Conservation (phyloP, 2,329 filamentous ascomycete genomes). For the Ophiocordyceps sinensis region DNA sequence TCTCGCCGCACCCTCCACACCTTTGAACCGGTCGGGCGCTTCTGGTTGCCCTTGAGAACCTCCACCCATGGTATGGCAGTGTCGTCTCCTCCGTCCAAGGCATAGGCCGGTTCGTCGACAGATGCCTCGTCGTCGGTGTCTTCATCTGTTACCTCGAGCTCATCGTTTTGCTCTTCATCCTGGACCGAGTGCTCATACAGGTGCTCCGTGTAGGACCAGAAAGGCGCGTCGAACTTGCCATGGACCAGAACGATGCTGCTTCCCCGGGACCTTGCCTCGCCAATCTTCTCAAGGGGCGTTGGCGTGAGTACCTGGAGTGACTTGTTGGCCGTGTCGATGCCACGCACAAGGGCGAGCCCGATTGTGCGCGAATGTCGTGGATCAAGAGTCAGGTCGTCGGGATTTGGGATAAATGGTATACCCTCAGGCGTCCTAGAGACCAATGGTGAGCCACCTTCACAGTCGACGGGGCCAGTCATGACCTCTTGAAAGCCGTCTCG, state of each 20-base stretch:
- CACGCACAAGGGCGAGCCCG: constrained; percentile 55
- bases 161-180: constrained; percentile 14
- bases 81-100: constrained; percentile 8
- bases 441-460: constrained; percentile 1
- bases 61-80: constrained; percentile 43
- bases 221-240: constrained; percentile 53
- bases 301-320: constrained; percentile 54
- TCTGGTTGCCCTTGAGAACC: constrained; percentile 37
- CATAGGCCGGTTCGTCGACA: constrained; percentile 13
- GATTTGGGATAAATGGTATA: constrained; percentile 48
- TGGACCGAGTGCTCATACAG: constrained; percentile 25
- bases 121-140: constrained; percentile 13
- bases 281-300: constrained; percentile 25
- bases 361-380: constrained; percentile 44
- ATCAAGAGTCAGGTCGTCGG: constrained; percentile 38
- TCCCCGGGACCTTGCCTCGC: constrained; percentile 23
- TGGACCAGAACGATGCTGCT: constrained; percentile 47
- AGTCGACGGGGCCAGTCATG: neutral
- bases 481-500: constrained; percentile 11
- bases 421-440: constrained; percentile 25
- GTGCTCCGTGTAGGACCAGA: constrained; percentile 56
- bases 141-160: constrained; percentile 18
- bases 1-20: constrained; percentile 53
- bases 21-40: constrained; percentile 40
- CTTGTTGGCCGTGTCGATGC: constrained; percentile 41